Evolutionary conservation across 2,329 filamentous ascomycete species (phyloP).

Genomic region (Aspergillus fructus): DNA sequence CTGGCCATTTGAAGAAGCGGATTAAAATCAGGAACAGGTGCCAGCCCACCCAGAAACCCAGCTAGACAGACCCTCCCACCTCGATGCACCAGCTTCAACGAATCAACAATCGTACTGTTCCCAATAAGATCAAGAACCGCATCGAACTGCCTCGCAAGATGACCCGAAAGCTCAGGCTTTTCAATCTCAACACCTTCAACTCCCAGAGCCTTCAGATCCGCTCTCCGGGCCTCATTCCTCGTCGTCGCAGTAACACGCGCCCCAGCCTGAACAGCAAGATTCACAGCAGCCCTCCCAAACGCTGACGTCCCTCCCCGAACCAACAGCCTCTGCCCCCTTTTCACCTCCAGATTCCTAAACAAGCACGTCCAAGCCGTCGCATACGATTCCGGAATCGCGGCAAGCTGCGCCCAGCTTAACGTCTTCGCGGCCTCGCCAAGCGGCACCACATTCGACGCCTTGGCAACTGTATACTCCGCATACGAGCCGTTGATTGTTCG

Average conservation of each 20-base stretch:
- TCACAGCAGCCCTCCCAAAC: conserved; percentile 42
- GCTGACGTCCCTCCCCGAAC: conserved; percentile 45
- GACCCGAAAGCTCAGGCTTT: background rate
- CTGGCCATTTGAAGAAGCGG: conserved; percentile 47
- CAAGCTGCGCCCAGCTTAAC: conserved; percentile 39
- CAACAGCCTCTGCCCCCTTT: conserved; percentile 35
- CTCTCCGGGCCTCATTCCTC: conserved; percentile 29
- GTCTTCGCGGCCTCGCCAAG: conserved; percentile 16
- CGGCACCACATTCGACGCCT: conserved; percentile 31
- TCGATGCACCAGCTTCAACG: conserved; percentile 33
- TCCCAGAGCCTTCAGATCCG: conserved; percentile 29
- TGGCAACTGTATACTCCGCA: conserved; percentile 38
- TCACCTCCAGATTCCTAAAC: conserved; percentile 38
- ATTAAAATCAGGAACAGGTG: conserved; percentile 42
- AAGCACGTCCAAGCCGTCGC: conserved; percentile 42
- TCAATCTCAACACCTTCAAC: conserved; percentile 29
- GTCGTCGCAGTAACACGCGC: conserved; percentile 43
- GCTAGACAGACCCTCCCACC: conserved; percentile 41
- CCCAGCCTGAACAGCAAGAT: conserved; percentile 37
- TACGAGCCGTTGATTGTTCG: conserved; percentile 41
- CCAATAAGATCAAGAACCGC: conserved; percentile 42
- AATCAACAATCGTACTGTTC: conserved; percentile 41
- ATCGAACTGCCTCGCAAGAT: conserved; percentile 29
- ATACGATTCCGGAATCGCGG: conserved; percentile 44
- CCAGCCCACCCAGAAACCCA: conserved; percentile 44